These are phyloP conservation scores for Niveomyces coronatus DNA, from an alignment of 2,329 filamentous ascomycete species.

Conservation along the genomic window DNA sequence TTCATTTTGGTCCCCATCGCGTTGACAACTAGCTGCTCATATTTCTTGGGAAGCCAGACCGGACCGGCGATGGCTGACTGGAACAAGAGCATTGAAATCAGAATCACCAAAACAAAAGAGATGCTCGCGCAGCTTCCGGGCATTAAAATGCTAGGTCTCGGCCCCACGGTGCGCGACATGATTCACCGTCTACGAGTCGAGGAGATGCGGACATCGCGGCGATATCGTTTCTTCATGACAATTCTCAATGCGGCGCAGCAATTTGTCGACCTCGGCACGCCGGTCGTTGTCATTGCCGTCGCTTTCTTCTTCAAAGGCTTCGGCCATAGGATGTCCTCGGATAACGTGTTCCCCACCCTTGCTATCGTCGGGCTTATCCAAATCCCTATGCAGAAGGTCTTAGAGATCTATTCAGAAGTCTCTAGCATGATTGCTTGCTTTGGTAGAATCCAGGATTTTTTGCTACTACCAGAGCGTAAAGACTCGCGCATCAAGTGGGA, in stretches of 20 bases:
- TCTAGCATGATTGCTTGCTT: not conserved
- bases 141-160: conserved; percentile 6
- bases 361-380: not conserved
- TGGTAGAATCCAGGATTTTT: not conserved
- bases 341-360: not conserved
- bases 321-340: not conserved
- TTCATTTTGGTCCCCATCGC: not conserved
- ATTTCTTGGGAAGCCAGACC: not conserved
- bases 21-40: not conserved
- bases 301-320: not conserved
- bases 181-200: not conserved
- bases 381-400: not conserved
- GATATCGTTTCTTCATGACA: not conserved
- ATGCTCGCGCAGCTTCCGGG: not conserved
- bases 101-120: not conserved
- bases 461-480: not conserved
- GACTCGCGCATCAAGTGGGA: not conserved
- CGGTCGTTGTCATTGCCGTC: conserved; percentile 1
- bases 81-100: not conserved
- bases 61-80: not conserved
- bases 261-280: not conserved
- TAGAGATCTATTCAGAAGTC: not conserved
- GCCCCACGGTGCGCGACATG: not conserved
- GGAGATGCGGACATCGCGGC: not conserved
- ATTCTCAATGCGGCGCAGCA: not conserved